phyloP scores from a whole-genome alignment of 1,139 yeast genomes.

The Yamadazyma aaseri region DNA sequence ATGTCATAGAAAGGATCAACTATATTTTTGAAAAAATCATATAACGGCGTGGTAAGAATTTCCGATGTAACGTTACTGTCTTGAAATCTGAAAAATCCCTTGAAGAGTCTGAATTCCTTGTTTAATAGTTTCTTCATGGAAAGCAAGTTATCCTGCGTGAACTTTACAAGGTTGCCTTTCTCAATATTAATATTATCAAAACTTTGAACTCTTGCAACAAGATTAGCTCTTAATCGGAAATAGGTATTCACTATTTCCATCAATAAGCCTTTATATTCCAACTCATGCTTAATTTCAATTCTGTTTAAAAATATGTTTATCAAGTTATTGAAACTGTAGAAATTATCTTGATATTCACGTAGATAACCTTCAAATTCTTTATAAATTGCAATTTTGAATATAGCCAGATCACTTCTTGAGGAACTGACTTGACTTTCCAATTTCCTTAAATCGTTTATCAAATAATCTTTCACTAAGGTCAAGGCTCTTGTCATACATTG shows the following conservation, averaged over 20 bases:
- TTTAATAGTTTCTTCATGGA: conserved; percentile 57
- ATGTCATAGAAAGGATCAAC: conserved; percentile 78
- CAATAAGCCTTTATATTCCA: conserved; percentile 65
- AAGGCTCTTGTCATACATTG: conserved; percentile 85
- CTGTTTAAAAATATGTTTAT: conserved; percentile 52
- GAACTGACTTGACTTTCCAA: conserved; percentile 42
- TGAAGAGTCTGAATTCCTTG: conserved; percentile 61
- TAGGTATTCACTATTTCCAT: conserved; percentile 66
- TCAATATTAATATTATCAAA: conserved; percentile 30
- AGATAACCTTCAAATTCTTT: conserved; percentile 48
- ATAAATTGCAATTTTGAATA: conserved; percentile 32
- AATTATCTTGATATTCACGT: conserved; percentile 19
- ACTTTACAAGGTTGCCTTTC: conserved; percentile 42
- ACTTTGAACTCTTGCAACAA: conserved; percentile 23
- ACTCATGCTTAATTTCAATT: conserved; percentile 49
- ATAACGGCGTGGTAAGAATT: conserved; percentile 32
- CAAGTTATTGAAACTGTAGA: conserved; percentile 40
- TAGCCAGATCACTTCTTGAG: conserved; percentile 15
- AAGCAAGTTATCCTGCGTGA: conserved; percentile 58
- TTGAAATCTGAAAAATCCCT: conserved; percentile 42
- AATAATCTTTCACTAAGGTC: conserved; percentile 69
- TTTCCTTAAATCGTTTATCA: conserved; percentile 52
- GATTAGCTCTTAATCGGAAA: conserved; percentile 53
- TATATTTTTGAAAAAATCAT: conserved; percentile 57
- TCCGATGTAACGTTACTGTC: conserved; percentile 15